Conservation (phyloP, 2,329 filamentous ascomycete species). For the Phialemonium atrogriseum region DNA sequence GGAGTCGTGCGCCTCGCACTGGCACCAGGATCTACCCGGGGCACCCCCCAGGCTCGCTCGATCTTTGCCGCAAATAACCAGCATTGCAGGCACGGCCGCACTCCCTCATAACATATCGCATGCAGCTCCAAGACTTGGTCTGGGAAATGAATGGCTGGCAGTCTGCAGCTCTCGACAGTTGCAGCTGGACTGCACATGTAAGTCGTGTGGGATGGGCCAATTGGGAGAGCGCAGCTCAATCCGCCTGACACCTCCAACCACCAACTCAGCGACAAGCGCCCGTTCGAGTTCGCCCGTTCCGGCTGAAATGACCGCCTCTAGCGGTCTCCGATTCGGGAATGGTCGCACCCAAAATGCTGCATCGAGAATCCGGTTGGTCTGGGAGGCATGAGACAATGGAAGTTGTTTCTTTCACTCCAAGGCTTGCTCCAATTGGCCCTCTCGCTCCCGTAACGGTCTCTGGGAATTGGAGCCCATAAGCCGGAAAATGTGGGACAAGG, state of each 20-base stretch:
- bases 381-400: too few species aligned
- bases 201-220: constrained; percentile 14
- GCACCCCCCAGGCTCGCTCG: constrained; percentile 10
- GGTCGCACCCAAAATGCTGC: too few species aligned
- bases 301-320: constrained; percentile 2
- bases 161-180: constrained; percentile 14
- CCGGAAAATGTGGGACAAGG: constrained; percentile 16
- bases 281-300: constrained; percentile 1
- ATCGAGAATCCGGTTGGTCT: constrained; percentile 5
- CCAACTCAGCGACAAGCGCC: constrained; percentile 6
- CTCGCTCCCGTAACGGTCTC: constrained; percentile 2
- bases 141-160: constrained; percentile 14
- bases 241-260: constrained; percentile 13
- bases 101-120: constrained; percentile 12
- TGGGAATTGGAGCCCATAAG: constrained; percentile 2
- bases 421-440: constrained; percentile 14
- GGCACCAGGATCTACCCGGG: not conserved
- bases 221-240: constrained; percentile 7
- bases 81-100: constrained; percentile 9
- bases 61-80: constrained; percentile 1
- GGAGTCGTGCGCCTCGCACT: too few species aligned
- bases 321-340: too few species aligned
- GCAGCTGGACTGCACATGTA: constrained; percentile 17
- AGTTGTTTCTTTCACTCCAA: constrained; percentile 7
- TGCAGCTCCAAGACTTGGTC: constrained; percentile 8